Evolutionary conservation across 2,329 filamentous ascomycete species (phyloP), one percentile per base, ranked within the genome.

Genomic region (Aureobasidium sp.): DNA sequence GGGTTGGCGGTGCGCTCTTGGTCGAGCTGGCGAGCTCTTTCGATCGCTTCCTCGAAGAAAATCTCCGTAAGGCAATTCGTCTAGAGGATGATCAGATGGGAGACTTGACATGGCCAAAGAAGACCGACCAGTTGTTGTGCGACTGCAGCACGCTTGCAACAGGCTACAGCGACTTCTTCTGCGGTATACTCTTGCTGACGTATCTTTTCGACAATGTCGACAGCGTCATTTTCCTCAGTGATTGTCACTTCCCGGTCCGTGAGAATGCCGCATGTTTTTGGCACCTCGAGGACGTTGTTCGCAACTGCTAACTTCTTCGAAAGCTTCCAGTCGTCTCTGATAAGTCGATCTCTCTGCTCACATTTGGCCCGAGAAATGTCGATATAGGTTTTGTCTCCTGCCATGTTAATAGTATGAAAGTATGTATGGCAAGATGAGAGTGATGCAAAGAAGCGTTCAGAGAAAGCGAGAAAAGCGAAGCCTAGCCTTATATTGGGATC

Each of bases 221-320:
- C 70, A 9, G 75, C 76, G 67, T 82, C 78, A 63, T 79, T 80
- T 0, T 75, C 67, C 63, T 83, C 80, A 0, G 83, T 85, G 41
- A 85, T 83, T 0, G 73, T 69, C 22, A 84, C 67, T 63, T 86
- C 82, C 5, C 75, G 70, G 0, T 70, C 17, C 0, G 70, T 78
- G 27, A 85, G 70, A 8, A 85, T 67, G 0, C 81, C 80, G 65
- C 80, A 81, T 44, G 72, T 73, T 15, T 74, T 71, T 3, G 82
- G 81, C 9, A 83, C 71, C 25, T 77, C 70, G 48, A 80, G 73
- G 25, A 81, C 75, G 56, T 76, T 71, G 31, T 42, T 31, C 42
- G 53, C 41, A 17, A 49, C 15, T n/a, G 58, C 20, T 20, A 62
- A 34, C 9, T 61, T 55, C 11, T 53, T 25, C 31, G 59, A 39